These are phyloP conservation scores for Amauroascus verrucosus DNA, from an alignment of 2,329 filamentous ascomycete species.

Conservation along the genomic window DNA sequence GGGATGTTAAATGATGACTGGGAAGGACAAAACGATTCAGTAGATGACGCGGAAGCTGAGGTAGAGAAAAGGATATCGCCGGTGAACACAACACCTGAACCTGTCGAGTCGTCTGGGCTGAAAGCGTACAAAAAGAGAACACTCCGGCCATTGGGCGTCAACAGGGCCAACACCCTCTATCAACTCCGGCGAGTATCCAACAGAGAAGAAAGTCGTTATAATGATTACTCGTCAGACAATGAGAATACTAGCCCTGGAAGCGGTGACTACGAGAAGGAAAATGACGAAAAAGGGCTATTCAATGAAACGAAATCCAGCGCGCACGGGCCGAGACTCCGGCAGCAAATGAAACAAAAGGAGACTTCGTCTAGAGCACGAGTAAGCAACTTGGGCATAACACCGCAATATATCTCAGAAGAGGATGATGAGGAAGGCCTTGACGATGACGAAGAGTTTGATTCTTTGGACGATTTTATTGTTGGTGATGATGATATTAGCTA, in stretches of 20 bases:
- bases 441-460: constrained; percentile 28
- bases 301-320: constrained; percentile 8
- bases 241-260: constrained; percentile 16
- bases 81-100: neutral
- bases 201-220: constrained; percentile 19
- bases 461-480: constrained; percentile 34
- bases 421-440: constrained; percentile 15
- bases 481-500: constrained; percentile 32
- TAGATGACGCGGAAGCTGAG: neutral
- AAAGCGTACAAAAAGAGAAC: constrained; percentile 18
- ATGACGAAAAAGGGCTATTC: constrained; percentile 11
- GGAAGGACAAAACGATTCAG: neutral
- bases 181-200: constrained; percentile 21
- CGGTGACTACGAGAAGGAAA: constrained; percentile 20
- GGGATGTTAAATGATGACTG: neutral
- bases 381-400: neutral
- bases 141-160: constrained; percentile 22
- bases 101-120: neutral
- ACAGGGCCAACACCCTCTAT: constrained; percentile 29
- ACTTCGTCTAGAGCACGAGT: neutral
- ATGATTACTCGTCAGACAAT: constrained; percentile 30
- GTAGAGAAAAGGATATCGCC: neutral
- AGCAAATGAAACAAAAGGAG: neutral
- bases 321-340: neutral
- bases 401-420: neutral